phyloP scores from a whole-genome alignment of 108 stramenopile genomes.

The Cyclotella choctawhatcheeana region DNA sequence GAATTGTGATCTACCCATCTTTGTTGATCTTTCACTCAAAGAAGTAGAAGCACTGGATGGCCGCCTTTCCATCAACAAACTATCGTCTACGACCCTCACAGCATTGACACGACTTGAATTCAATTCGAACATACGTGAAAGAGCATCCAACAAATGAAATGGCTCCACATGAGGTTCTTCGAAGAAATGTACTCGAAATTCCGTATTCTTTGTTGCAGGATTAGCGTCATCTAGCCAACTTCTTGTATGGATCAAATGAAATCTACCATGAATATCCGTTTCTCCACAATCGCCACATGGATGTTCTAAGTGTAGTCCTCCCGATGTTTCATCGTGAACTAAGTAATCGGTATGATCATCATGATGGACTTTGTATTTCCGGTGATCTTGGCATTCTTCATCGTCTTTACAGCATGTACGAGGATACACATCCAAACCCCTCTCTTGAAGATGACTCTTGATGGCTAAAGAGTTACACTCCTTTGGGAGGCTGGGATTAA shows the following conservation, averaged over 20 bases:
- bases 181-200: conserved; percentile 52
- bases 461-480: conserved; percentile 29
- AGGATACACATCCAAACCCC: conserved; percentile 21
- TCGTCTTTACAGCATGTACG: conserved; percentile 12
- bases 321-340: conserved; percentile 47
- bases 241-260: conserved; percentile 37
- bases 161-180: conserved; percentile 32
- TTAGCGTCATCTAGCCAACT: conserved; percentile 40
- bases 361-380: conserved; percentile 43
- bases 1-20: conserved; percentile 52
- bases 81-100: conserved; percentile 18
- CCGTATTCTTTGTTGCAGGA: conserved; percentile 7
- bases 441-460: conserved; percentile 18
- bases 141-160: conserved; percentile 44
- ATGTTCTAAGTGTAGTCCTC: conserved; percentile 59
- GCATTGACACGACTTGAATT: conserved; percentile 44
- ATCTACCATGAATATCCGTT: conserved; percentile 57
- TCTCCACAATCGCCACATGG: conserved; percentile 49
- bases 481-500: conserved; percentile 41
- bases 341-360: conserved; percentile 58
- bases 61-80: conserved; percentile 7
- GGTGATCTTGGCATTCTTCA: conserved; percentile 2
- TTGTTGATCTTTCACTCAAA: not conserved
- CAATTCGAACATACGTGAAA: conserved; percentile 41
- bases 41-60: conserved; percentile 1